phyloP scores from a whole-genome alignment of 306 rosid species.

The Sphenostylis stenocarpa region DNA sequence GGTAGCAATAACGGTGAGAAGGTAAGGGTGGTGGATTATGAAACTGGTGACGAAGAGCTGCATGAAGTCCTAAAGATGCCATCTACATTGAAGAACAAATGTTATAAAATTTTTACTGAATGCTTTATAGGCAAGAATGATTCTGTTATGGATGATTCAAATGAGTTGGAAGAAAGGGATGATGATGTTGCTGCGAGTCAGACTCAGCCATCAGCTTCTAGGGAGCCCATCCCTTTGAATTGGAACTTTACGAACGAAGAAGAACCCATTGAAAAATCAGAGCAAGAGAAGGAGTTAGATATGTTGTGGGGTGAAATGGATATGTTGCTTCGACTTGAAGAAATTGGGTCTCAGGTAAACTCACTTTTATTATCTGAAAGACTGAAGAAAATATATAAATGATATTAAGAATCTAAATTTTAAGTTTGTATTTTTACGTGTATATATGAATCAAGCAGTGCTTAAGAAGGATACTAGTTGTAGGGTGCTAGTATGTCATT shows the following conservation, averaged over 20 bases:
- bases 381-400: not conserved
- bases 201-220: not conserved
- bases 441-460: not conserved
- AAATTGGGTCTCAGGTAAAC: constrained; percentile 25
- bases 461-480: not conserved
- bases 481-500: not conserved
- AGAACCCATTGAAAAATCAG: constrained; percentile 23
- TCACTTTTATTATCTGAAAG: not conserved
- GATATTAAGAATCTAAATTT: not conserved
- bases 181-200: constrained; percentile 4
- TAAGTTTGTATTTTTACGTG: not conserved
- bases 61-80: not conserved
- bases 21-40: not conserved
- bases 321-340: not conserved
- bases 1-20: not conserved
- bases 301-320: constrained; percentile 26
- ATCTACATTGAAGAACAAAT: not conserved
- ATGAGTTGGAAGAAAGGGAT: not conserved
- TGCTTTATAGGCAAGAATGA: not conserved
- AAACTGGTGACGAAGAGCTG: not conserved
- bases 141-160: not conserved
- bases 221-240: not conserved
- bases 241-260: not conserved
- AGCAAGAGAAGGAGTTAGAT: constrained; percentile 26
- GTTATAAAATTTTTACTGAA: constrained; percentile 10